These are phyloP conservation scores for Rhizomucor pusillus DNA, from an alignment of 371 early-diverging fungal genomes.

Conservation along the genomic window DNA sequence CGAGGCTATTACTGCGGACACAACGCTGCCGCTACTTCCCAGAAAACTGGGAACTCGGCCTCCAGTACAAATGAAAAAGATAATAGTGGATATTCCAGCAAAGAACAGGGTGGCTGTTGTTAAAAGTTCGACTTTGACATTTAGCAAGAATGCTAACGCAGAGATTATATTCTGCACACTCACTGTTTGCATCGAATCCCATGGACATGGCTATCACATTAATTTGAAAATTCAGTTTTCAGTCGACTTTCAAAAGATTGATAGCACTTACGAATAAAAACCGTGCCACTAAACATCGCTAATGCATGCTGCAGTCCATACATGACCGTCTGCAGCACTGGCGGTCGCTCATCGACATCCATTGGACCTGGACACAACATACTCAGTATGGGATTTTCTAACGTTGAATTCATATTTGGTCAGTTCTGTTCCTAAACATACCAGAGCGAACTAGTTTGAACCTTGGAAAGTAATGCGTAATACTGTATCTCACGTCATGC, in stretches of 20 bases:
- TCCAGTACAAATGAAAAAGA: conserved; percentile 54
- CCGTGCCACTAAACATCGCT: conserved; percentile 63
- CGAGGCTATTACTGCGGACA: conserved; percentile 49
- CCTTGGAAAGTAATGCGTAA: conserved; percentile 25
- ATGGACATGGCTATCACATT: conserved; percentile 37
- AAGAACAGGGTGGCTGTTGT: conserved; percentile 52
- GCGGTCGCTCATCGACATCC: conserved; percentile 49
- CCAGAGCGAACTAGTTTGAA: conserved; percentile 28
- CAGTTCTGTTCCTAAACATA: not conserved
- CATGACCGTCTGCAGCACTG: conserved; percentile 31
- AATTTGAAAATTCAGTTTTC: not conserved
- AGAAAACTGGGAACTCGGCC: conserved; percentile 61
- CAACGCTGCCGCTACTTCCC: conserved; percentile 56
- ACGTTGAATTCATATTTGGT: too few species aligned
- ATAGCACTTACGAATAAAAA: conserved; percentile 26
- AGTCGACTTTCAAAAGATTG: conserved; percentile 5
- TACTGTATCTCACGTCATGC: conserved; percentile 2
- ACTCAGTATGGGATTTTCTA: too few species aligned
- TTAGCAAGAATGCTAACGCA: not conserved
- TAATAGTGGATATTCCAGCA: conserved; percentile 56
- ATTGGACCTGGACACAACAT: conserved; percentile 24
- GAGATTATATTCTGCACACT: not conserved
- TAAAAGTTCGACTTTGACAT: conserved; percentile 4
- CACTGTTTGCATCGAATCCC: conserved; percentile 58
- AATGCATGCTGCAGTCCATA: conserved; percentile 56